Evolutionary conservation across 306 rosid species (phyloP).

Genomic region (Corylus avellana): DNA sequence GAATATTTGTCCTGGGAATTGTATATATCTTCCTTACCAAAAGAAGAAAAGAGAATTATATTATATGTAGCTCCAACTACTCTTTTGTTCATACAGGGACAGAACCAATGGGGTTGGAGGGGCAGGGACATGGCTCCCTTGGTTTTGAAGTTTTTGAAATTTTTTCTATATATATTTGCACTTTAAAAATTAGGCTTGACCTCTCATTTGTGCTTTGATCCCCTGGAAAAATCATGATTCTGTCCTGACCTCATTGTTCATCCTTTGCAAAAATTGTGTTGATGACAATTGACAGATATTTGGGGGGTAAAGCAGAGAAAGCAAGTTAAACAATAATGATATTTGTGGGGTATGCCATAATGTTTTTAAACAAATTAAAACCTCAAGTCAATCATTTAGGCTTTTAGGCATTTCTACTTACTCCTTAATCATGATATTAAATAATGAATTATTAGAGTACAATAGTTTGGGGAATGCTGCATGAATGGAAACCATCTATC

Average conservation of each 20-base stretch:
- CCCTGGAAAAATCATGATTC: too few species aligned
- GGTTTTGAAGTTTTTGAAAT: too few species aligned
- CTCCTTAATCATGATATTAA: neutral
- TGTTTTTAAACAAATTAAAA: neutral
- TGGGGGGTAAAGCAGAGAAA: neutral
- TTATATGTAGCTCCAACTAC: neutral
- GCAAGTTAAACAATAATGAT: neutral
- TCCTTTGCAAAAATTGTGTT: neutral
- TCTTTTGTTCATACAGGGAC: neutral
- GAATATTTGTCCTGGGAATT: neutral
- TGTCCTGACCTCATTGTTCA: too few species aligned
- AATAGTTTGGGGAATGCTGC: slow-evolving; percentile 1
- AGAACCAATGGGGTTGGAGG: too few species aligned
- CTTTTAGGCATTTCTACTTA: neutral
- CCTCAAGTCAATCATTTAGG: neutral
- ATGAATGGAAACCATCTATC: neutral
- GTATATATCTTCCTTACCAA: neutral
- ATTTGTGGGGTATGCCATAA: neutral
- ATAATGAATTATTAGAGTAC: neutral
- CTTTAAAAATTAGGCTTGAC: too few species aligned
- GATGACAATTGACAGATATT: neutral
- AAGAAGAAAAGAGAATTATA: neutral
- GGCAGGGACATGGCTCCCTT: too few species aligned
- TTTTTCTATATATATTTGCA: too few species aligned
- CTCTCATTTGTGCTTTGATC: too few species aligned